Percentiles rank a stretch among this genome's conserved stretches.
Conservation (phyloP, 805 yeast genomes). For the Wickerhamomyces subpelliculosus region DNA sequence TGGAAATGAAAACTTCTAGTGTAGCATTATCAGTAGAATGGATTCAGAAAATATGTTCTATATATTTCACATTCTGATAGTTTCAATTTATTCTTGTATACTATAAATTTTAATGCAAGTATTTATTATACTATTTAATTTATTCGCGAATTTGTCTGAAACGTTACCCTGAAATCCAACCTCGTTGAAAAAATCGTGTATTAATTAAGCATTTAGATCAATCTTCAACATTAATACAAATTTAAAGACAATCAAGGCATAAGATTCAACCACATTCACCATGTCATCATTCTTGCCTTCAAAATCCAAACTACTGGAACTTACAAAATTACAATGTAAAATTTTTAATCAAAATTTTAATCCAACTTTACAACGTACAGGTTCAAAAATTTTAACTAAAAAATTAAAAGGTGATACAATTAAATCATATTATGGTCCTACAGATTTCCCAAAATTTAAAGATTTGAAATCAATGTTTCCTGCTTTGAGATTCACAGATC, state of each 20-base stretch:
- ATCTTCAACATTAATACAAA: background rate
- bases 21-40: no score
- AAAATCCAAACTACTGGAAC: constrained; percentile 32
- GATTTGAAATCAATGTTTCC: constrained; percentile 51
- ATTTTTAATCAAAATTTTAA: constrained; percentile 68
- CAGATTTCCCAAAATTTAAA: constrained; percentile 56
- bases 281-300: background rate
- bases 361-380: constrained; percentile 61
- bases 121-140: no score
- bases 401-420: constrained; percentile 71
- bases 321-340: constrained; percentile 53
- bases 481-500: constrained; percentile 46
- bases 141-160: background rate
- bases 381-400: constrained; percentile 59
- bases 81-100: no score
- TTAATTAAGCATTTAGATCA: no score
- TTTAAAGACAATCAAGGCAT: no score
- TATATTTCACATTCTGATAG: no score
- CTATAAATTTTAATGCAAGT: no score
- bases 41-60: no score
- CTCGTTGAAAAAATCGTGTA: background rate
- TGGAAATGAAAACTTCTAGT: no score
- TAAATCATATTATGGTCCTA: constrained; percentile 67
- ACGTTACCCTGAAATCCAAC: background rate
- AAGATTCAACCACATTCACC: background rate